These are phyloP conservation scores for Oryza nivara DNA, from an alignment of 176 grass and related monocot genomes.

Conservation along the genomic window DNA sequence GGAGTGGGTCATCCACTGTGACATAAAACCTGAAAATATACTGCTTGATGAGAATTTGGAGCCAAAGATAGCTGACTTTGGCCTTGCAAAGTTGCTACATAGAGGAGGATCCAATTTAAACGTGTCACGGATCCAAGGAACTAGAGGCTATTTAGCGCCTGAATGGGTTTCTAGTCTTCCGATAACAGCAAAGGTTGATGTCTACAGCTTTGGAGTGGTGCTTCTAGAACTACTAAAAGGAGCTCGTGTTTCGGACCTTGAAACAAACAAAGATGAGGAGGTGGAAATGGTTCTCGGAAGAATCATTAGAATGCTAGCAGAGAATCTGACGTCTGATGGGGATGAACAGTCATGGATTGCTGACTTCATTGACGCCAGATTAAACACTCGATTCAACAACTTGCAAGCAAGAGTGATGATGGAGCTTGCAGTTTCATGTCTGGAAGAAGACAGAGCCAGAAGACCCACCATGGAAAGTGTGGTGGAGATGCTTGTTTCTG, in stretches of 20 bases:
- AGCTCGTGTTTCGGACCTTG: conserved; percentile 26
- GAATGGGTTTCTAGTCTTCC: conserved; percentile 53
- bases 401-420: conserved; percentile 43
- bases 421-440: conserved; percentile 36
- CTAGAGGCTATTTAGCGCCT: conserved; percentile 57
- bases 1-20: conserved; percentile 37
- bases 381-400: conserved; percentile 13
- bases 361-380: conserved; percentile 31
- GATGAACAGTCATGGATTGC: conserved; percentile 23
- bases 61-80: conserved; percentile 20
- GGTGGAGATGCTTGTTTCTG: conserved; percentile 35
- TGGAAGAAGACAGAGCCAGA: conserved; percentile 43
- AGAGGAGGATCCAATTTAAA: not conserved
- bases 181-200: conserved; percentile 59
- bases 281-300: conserved; percentile 37
- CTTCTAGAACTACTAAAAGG: conserved; percentile 51
- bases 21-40: conserved; percentile 41
- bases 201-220: conserved; percentile 56
- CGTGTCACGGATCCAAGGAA: conserved; percentile 52
- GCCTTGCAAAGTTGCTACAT: conserved; percentile 12
- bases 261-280: conserved; percentile 20
- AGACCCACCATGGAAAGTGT: conserved; percentile 45
- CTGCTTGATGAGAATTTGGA: conserved; percentile 28
- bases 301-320: conserved; percentile 9
- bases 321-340: conserved; percentile 34